Evolutionary conservation across 345 rosid genomes (phyloP).

Genomic region (Microcos paniculata): DNA sequence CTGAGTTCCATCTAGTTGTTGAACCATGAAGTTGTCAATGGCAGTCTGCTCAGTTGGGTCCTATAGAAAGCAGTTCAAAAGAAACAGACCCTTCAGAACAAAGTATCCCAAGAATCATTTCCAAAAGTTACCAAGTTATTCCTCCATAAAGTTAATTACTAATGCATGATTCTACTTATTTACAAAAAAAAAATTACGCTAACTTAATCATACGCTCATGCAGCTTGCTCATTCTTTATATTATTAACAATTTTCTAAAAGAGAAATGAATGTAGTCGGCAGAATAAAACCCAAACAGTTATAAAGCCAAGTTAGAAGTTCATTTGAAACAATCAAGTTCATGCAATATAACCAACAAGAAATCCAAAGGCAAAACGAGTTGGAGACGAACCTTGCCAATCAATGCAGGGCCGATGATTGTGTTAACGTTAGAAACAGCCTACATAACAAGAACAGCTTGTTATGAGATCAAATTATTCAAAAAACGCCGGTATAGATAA

Average conservation of each 20-base stretch:
- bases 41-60: conserved; percentile 85
- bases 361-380: not conserved
- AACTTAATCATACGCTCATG: not conserved
- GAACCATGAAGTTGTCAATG: conserved; percentile 92
- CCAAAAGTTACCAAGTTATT: not conserved
- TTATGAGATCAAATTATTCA: not conserved
- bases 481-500: not conserved
- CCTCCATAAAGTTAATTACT: not conserved
- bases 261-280: not conserved
- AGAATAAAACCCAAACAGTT: not conserved
- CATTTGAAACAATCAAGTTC: not conserved
- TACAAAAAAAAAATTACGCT: not conserved
- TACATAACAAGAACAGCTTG: conserved; percentile 16
- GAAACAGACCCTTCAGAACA: conserved; percentile 12
- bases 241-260: not conserved
- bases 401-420: conserved; percentile 81
- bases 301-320: not conserved
- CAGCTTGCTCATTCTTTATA: not conserved
- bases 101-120: not conserved
- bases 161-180: not conserved
- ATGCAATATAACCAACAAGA: not conserved
- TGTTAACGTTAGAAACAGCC: conserved; percentile 86
- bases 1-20: conserved; percentile 89
- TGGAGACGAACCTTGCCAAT: conserved; percentile 65
- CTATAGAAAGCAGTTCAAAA: conserved; percentile 29